Evolutionary conservation across 495 filamentous ascomycete genomes (phyloP), one percentile per base, ranked within the genome.

Genomic region (Annulohypoxylon maeteangense): DNA sequence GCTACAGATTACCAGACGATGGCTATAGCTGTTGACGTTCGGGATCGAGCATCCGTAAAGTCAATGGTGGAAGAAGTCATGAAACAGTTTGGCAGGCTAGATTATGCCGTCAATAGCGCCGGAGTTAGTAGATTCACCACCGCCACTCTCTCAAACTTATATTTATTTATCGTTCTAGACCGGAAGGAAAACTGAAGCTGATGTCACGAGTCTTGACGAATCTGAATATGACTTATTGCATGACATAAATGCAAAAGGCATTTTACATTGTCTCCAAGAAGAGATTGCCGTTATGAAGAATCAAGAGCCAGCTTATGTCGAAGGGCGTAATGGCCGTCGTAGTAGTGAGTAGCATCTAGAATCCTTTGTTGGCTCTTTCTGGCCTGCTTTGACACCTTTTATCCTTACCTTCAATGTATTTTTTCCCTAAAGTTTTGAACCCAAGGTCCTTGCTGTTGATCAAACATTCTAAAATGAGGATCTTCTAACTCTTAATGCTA

Each of bases 81-180:
- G 18, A 57, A 59, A 6, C 50, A 8, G 2, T 80, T 79, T 69
- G 70, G 66, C 7, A 69, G 78, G 38, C 70, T 81, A 1, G 80
- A 81, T 53, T 80, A 79, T 50, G 62, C 64, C 10, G 63, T 81
- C 16, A 77, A 81, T 50, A 63, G 74, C 25, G 80, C 78, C 6
- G 78, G 78, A 32, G 78, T 80, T 54, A 63, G 65, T 65, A 32
- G 18, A 53, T 18, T n/a, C 1, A 18, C 18, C 18, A 14, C 18
- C 18, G 6, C 16, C 44, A 48, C 44, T 11, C 16, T 42, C 34
- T 31, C 53, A n/a, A 16, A 38, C 7, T 27, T 29, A 4, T 44
- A 7, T 6, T 27, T 6, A 36, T 29, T 22, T 59, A 23, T 16
- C 22, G 5, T 16, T 36, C 25, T 25, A 72, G 63, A 16, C 61